A percentile compares a stretch with the other conserved stretches of the same genome.
phyloP scores from a whole-genome alignment of 2,329 filamentous ascomycete species.

The Pseudogymnoascus sp. region DNA sequence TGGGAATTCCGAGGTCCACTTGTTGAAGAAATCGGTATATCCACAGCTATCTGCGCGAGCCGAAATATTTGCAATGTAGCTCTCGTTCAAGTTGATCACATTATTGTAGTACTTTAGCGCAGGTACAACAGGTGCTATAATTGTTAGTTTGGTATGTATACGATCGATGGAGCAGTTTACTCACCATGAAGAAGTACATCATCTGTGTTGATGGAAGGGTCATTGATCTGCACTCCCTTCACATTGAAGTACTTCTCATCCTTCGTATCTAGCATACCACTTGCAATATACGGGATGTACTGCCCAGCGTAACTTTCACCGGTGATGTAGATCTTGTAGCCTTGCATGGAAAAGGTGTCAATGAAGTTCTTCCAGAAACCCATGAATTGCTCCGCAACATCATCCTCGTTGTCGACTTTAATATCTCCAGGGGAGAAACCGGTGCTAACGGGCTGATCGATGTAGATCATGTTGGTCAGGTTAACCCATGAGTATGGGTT shows the following conservation, averaged over 20 bases:
- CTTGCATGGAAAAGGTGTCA: conserved; percentile 47
- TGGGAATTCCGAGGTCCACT: conserved; percentile 48
- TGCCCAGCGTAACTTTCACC: conserved; percentile 55
- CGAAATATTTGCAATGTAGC: conserved; percentile 41
- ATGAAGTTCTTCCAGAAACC: conserved; percentile 59
- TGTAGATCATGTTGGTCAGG: conserved; percentile 44
- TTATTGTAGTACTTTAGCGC: conserved; percentile 43
- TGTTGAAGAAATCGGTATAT: conserved; percentile 42
- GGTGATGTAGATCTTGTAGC: conserved; percentile 55
- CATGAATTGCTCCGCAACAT: conserved; percentile 49
- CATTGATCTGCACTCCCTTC: conserved; percentile 53
- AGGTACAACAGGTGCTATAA: conserved; percentile 34
- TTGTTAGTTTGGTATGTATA: conserved; percentile 11
- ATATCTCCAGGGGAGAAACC: conserved; percentile 50
- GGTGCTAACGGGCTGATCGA: conserved; percentile 39
- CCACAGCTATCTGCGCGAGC: conserved; percentile 41
- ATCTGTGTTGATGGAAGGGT: conserved; percentile 44
- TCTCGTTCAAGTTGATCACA: conserved; percentile 47
- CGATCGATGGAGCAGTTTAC: background rate
- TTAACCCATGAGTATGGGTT: conserved; percentile 48
- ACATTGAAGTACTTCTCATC: conserved; percentile 53
- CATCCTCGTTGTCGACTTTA: conserved; percentile 43
- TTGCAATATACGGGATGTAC: conserved; percentile 41
- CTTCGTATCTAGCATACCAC: conserved; percentile 40
- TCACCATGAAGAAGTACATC: conserved; percentile 19